Percentiles rank a stretch among this genome's conserved stretches.
Conservation (phyloP, 2,329 filamentous ascomycete genomes). For the Nothomitra cinnamomea region DNA sequence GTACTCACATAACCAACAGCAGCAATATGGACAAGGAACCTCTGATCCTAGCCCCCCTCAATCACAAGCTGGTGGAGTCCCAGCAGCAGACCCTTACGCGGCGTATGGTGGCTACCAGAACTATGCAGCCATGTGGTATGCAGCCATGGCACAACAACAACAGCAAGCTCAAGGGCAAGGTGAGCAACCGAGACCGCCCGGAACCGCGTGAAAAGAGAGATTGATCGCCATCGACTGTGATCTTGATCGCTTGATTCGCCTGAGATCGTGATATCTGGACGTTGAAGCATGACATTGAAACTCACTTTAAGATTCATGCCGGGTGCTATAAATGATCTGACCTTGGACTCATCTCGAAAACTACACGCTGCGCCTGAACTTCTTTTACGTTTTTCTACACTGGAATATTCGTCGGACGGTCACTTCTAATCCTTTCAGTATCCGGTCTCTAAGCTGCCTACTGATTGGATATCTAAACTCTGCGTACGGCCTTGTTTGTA, state of each 20-base stretch:
- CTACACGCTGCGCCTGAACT: neutral
- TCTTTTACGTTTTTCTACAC: neutral
- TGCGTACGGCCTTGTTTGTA: neutral
- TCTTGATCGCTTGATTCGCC: slow-evolving; percentile 1
- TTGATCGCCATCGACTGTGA: slow-evolving; percentile 1
- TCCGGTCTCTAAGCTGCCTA: neutral
- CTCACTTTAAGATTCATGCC: neutral
- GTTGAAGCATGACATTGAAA: neutral
- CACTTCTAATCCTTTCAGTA: neutral
- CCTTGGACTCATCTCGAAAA: neutral
- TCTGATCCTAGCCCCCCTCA: slow-evolving; percentile 16
- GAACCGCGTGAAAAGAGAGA: slow-evolving; percentile 5
- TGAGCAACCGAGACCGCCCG: slow-evolving; percentile 8
- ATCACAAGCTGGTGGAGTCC: slow-evolving; percentile 25
- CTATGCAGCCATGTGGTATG: slow-evolving; percentile 68
- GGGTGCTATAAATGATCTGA: slow-evolving; percentile 1
- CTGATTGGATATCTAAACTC: neutral
- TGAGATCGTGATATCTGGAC: neutral
- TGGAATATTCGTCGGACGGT: neutral
- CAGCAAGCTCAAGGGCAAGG: slow-evolving; percentile 16
- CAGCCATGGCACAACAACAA: slow-evolving; percentile 42
- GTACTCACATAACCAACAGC: slow-evolving; percentile 34
- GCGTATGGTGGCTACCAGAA: slow-evolving; percentile 70
- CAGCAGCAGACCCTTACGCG: slow-evolving; percentile 50
- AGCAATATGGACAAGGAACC: slow-evolving; percentile 14